Percentiles rank a stretch among this genome's conserved stretches.
phyloP scores from a whole-genome alignment of 257 asterid species.

The Thymus quinquecostatus region DNA sequence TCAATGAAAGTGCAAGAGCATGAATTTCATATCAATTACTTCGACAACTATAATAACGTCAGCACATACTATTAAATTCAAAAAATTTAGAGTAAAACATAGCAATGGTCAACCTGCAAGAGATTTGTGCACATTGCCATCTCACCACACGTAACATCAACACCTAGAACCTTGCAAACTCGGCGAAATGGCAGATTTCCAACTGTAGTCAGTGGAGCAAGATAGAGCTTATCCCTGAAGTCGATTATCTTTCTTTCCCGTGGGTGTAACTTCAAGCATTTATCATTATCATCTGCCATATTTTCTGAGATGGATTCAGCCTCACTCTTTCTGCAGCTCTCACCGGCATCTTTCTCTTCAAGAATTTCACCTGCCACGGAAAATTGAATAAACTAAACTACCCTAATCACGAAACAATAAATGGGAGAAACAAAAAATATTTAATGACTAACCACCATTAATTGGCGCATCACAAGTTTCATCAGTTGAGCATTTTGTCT shows the following conservation, averaged over 20 bases:
- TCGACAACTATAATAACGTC: background rate
- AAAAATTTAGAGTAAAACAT: conserved; percentile 11
- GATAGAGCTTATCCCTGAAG: conserved; percentile 85
- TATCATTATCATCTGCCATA: conserved; percentile 55
- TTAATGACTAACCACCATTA: conserved; percentile 45
- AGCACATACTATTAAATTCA: conserved; percentile 15
- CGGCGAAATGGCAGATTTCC: conserved; percentile 93
- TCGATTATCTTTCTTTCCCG: conserved; percentile 89
- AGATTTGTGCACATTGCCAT: conserved; percentile 99
- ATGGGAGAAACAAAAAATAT: conserved; percentile 19
- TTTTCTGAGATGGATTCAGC: conserved; percentile 31
- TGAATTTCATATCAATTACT: background rate
- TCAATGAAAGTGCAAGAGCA: conserved; percentile 1
- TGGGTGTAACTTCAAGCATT: conserved; percentile 77
- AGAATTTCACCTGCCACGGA: conserved; percentile 43
- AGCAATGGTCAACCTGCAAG: conserved; percentile 64
- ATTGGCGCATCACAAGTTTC: conserved; percentile 42
- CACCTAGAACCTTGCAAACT: conserved; percentile 93
- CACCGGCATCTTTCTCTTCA: conserved; percentile 35
- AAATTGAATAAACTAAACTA: conserved; percentile 24
- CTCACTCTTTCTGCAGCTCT: conserved; percentile 36
- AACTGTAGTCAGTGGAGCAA: conserved; percentile 95
- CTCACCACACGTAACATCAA: conserved; percentile 98
- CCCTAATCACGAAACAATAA: conserved; percentile 12
- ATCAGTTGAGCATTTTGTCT: conserved; percentile 61